Evolutionary conservation across 805 yeast species (phyloP).

Genomic region (Candida ponderosae): DNA sequence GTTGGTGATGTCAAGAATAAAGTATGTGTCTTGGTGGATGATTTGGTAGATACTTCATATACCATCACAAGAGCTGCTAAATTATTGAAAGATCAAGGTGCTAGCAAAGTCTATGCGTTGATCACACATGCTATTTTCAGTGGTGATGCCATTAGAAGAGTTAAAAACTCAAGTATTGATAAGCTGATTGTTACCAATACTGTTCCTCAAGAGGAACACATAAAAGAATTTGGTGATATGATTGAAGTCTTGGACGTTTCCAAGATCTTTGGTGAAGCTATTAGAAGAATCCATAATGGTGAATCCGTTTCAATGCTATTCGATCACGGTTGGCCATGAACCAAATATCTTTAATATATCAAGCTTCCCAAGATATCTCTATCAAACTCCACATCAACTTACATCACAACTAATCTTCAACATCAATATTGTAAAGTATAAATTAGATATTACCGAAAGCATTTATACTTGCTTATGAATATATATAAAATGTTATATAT

Average conservation of each 20-base stretch:
- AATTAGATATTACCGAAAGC: too few species aligned
- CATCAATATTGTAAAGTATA: too few species aligned
- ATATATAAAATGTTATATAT: too few species aligned
- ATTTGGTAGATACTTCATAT: conserved; percentile 86
- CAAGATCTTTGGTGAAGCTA: conserved; percentile 86
- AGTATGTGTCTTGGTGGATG: conserved; percentile 89
- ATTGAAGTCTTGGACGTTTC: conserved; percentile 84
- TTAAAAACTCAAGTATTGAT: conserved; percentile 65
- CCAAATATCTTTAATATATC: too few species aligned
- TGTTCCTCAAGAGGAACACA: conserved; percentile 71
- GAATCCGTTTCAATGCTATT: conserved; percentile 91
- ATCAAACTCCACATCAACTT: too few species aligned
- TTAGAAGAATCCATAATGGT: conserved; percentile 94
- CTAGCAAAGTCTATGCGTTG: conserved; percentile 74
- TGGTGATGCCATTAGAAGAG: conserved; percentile 79
- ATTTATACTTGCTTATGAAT: too few species aligned
- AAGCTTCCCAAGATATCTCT: too few species aligned
- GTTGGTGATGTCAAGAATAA: conserved; percentile 90
- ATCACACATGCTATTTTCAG: conserved; percentile 91
- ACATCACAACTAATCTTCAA: too few species aligned
- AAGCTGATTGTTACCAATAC: conserved; percentile 84
- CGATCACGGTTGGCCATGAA: conserved; percentile 54
- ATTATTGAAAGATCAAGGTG: conserved; percentile 88
- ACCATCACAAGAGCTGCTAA: conserved; percentile 92
- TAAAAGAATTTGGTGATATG: conserved; percentile 44